Evolutionary conservation across 1,284 basidiomycete species (phyloP).

Genomic region (Tilletia indica): DNA sequence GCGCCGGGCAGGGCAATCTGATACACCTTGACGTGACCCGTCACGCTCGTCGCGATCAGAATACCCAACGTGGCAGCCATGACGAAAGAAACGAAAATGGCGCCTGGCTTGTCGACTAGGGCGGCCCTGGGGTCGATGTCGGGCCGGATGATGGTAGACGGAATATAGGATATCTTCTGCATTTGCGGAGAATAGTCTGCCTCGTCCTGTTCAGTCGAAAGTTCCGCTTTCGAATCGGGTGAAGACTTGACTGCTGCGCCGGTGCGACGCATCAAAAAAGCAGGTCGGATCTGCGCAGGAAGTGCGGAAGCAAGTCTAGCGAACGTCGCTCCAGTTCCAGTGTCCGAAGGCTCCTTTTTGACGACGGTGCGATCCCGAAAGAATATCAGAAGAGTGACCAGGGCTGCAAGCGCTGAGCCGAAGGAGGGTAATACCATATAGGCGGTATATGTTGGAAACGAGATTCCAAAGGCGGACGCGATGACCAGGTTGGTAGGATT

Average conservation of each 20-base stretch:
- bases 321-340: conserved; percentile 15
- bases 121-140: conserved; percentile 60
- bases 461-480: conserved; percentile 49
- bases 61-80: conserved; percentile 63
- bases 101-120: conserved; percentile 61
- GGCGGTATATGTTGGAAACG: conserved; percentile 49
- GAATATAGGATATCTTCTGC: conserved; percentile 55
- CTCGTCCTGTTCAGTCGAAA: neutral
- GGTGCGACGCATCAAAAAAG: neutral
- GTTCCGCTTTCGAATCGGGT: neutral
- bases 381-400: conserved; percentile 37
- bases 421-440: conserved; percentile 51
- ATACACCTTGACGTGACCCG: conserved; percentile 63
- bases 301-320: conserved; percentile 30
- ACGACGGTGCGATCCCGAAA: conserved; percentile 33
- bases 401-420: conserved; percentile 36
- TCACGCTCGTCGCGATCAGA: conserved; percentile 64
- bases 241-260: neutral
- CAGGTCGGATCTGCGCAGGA: conserved; percentile 18
- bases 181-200: neutral
- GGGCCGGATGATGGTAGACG: conserved; percentile 57
- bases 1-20: conserved; percentile 83
- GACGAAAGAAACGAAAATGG: conserved; percentile 60
- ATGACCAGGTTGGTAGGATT: conserved; percentile 59
- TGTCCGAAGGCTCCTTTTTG: conserved; percentile 17